phyloP scores from a whole-genome alignment of 345 rosid genomes.

The Eucalyptus sp. region DNA sequence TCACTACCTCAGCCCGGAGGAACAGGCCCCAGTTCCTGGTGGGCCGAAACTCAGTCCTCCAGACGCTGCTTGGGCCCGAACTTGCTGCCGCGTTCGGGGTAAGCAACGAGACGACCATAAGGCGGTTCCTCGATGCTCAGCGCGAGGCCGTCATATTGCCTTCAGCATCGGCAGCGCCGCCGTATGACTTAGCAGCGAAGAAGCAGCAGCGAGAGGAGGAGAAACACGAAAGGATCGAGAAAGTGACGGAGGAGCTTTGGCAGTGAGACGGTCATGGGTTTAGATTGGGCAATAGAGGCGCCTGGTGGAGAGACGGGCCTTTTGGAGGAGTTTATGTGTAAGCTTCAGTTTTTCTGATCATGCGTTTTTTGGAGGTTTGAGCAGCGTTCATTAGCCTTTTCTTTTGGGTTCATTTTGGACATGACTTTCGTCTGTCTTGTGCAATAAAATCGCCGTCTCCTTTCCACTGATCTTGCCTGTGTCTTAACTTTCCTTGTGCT shows the following conservation, averaged over 20 bases:
- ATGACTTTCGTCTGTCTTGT: not conserved
- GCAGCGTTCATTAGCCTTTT: not conserved
- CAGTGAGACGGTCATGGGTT: conserved; percentile 10
- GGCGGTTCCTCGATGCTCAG: conserved; percentile 27
- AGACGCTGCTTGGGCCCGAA: conserved; percentile 23
- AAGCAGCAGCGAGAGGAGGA: not conserved
- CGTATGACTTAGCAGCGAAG: not conserved
- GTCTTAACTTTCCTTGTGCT: not conserved
- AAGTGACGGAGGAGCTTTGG: not conserved
- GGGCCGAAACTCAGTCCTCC: conserved; percentile 52
- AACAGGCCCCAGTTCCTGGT: conserved; percentile 79
- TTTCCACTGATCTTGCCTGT: not conserved
- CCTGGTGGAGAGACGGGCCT: not conserved
- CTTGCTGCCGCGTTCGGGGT: conserved; percentile 53
- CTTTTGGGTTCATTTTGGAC: not conserved
- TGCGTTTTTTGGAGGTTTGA: not conserved
- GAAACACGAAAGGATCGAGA: not conserved
- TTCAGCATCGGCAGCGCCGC: conserved; percentile 34
- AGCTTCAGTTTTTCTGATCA: not conserved
- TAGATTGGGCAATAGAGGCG: not conserved
- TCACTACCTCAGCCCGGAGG: conserved; percentile 69
- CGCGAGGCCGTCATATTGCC: conserved; percentile 63
- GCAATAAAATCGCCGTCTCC: not conserved
- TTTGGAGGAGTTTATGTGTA: not conserved
- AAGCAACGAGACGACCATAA: conserved; percentile 19